Evolutionary conservation across 441 rosid species (phyloP), one percentile per base, ranked within the genome.

Genomic region (Adansonia grandidieri): DNA sequence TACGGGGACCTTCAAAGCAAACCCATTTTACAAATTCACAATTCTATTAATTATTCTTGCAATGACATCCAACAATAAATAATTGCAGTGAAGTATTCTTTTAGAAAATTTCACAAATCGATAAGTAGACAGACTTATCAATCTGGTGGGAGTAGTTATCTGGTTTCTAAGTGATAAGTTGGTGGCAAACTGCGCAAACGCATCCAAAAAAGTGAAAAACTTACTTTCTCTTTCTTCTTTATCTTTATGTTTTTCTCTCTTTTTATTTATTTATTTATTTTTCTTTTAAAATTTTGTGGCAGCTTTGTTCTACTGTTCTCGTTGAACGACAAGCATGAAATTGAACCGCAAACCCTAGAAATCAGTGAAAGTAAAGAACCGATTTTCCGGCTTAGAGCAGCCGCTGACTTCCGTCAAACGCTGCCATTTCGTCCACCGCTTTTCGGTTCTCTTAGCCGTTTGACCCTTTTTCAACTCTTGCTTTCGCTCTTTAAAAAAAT

Each of bases 281-380:
- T 75, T 0, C 47, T 17, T 76, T 54, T 32, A 32, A 32, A 32
- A 32, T 32, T 32, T 24, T 6, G 62, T 72, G 74, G 76, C 77
- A 80, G 81, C 83, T 71, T 66, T 81, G 71, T 57, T 72, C 71
- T 10, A 71, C 82, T 65, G 82, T 82, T 75, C 50, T 82, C 80
- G 82, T 79, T 78, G 82, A 84, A 85, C 73, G 81, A 61, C 81
- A 63, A 78, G 82, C 81, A 86, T 78, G 78, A 73, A 76, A 84
- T 80, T 78, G 78, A 78, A 81, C 77, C 74, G 77, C 84, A 82
- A 85, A 83, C 88, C 88, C 86, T 83, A 82, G 86, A 81, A 85
- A 83, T 84, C 82, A 78, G 71, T 77, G 58, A 47, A 65, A 79
- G 61, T 22, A 20, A 32, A 37, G 77, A 60, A 73, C 76, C 79